Evolutionary conservation across 2,329 filamentous ascomycete genomes (phyloP).

Genomic region (Fusarium marasasianum): DNA sequence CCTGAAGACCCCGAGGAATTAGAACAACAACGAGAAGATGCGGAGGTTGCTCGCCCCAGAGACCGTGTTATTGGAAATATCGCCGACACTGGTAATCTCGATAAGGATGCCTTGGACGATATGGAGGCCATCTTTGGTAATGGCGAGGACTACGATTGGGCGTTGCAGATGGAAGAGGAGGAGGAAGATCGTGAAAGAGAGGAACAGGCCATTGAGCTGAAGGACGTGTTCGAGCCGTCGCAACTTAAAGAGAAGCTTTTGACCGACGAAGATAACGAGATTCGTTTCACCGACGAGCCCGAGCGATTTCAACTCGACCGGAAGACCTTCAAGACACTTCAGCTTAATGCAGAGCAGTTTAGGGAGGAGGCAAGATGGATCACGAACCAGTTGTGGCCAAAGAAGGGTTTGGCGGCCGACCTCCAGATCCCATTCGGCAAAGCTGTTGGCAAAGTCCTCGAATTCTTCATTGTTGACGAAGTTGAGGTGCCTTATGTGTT

Average conservation of each 20-base stretch:
- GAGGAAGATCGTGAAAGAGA: slow-evolving; percentile 81
- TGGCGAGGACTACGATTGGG: slow-evolving; percentile 96
- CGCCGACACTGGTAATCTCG: slow-evolving; percentile 83
- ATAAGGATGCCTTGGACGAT: slow-evolving; percentile 92
- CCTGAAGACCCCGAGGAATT: slow-evolving; percentile 85
- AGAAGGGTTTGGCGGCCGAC: slow-evolving; percentile 78
- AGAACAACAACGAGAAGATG: slow-evolving; percentile 80
- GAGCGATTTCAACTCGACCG: slow-evolving; percentile 94
- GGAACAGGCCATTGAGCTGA: slow-evolving; percentile 88
- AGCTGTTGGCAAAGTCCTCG: slow-evolving; percentile 89
- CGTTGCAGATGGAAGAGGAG: slow-evolving; percentile 86
- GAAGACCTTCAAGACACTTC: slow-evolving; percentile 84
- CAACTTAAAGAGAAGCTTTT: slow-evolving; percentile 93
- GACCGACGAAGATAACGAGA: slow-evolving; percentile 93
- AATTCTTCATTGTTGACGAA: slow-evolving; percentile 94
- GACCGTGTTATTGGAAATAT: slow-evolving; percentile 74
- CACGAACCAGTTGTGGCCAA: slow-evolving; percentile 86
- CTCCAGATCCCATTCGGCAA: slow-evolving; percentile 85
- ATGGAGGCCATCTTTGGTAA: slow-evolving; percentile 97
- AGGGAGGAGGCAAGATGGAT: slow-evolving; percentile 94
- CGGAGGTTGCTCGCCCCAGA: slow-evolving; percentile 85
- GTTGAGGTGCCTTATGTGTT: slow-evolving; percentile 98
- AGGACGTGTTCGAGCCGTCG: slow-evolving; percentile 97
- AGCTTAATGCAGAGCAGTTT: slow-evolving; percentile 84
- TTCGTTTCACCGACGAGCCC: slow-evolving; percentile 87